Evolutionary conservation across 75 land plant species (phyloP), one percentile per base, ranked within the genome.

Genomic region (Picea glauca): DNA sequence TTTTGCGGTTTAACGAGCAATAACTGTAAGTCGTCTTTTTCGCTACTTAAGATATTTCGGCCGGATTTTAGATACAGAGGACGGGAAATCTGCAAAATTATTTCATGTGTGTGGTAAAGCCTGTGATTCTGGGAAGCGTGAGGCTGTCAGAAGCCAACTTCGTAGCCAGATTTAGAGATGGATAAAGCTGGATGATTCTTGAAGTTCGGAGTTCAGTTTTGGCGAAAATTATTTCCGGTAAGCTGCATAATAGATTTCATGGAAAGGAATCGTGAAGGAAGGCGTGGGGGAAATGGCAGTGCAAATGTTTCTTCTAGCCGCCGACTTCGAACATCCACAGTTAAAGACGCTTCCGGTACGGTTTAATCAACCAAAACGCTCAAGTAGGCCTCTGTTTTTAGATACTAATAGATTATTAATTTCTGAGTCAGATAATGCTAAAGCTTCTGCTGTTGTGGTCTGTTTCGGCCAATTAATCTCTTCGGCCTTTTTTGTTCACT

Each of bases 331-430:
- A 83, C 85, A 58, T 67, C 30, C 31, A 84, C 79, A 26, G 76
- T 81, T 79, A 83, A 82, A 58, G 84, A 83, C 32, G 83, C 78
- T 63, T 62, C 85, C 46, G 84, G 84, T 83, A 60, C 20, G 83
- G 68, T 14, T 14, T 61, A 35, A 23, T 70, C 0, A 18, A 70
- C 20, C 13, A 11, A 70, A 20, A 35, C 3, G 0, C 73, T 20
- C 54, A 40, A 46, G 20, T 70, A 38, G 20, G 3, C n/a, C n/a
- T 43, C 20, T 35, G 43, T 17, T n/a, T 38, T n/a, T 20, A 21
- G 23, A 40, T 43, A 46, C 2, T 68, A 13, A 13, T 35, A 66
- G 8, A 33, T 43, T 70, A 70, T 43, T 70, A 70, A 23, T 43
- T 70, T 50, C 11, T 1, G 56, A 50, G 56, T 11, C 1, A 50